Base-by-base conservation (phyloP, 2,329 filamentous ascomycete species). In the Talaromyces amestolkiae region DNA sequence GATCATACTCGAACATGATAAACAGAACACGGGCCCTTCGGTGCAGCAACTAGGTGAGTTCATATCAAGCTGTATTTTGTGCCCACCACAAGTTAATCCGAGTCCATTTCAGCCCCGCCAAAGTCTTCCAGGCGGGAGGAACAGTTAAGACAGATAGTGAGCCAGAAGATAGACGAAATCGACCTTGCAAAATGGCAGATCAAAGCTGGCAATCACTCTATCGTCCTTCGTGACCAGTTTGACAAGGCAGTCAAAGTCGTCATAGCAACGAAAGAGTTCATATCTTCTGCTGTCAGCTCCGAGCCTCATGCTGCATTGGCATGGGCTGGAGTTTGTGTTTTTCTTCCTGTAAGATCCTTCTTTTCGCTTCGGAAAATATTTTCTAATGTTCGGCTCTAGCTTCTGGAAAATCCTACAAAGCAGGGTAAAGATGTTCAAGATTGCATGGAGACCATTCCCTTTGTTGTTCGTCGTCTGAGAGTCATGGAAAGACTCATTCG, bases 401-500 rank as follows among this genome's bases (percentile, higher is more conserved):
- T 58, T 31, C 54, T 58, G 37, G 54, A 58, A 6, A 62, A 62
- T 19, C 33, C 60, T 19, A 41, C n/a, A 9, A 35, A 10, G 5
- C 60, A 62, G 45, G 27, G 49, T 53, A 45, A 31, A 19, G 35
- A 43, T 56, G 47, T 35, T 31, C 61, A 54, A 19, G 61, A 63
- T 43, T 51, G 49, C 37, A 37, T 63, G 24, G 61, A 63, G 11
- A 63, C 47, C 1, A 43, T 63, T 3, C 61, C 61, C 9, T 54
- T 43, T n/a, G 24, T 54, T 10, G 61, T 63, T 45, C 47, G 47
- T 15, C 49, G 61, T 37, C 37, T 63, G 11, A 33, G 61, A 35
- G 49, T 22, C 17, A 56, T 63, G 61, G 61, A 63, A 63, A 56
- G 49, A 27, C 49, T 63, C 1, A 33, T 63, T 56, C 47, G 33